Base-by-base conservation (phyloP, 2,329 filamentous ascomycete species). In the Tolypocladium inflatum region DNA sequence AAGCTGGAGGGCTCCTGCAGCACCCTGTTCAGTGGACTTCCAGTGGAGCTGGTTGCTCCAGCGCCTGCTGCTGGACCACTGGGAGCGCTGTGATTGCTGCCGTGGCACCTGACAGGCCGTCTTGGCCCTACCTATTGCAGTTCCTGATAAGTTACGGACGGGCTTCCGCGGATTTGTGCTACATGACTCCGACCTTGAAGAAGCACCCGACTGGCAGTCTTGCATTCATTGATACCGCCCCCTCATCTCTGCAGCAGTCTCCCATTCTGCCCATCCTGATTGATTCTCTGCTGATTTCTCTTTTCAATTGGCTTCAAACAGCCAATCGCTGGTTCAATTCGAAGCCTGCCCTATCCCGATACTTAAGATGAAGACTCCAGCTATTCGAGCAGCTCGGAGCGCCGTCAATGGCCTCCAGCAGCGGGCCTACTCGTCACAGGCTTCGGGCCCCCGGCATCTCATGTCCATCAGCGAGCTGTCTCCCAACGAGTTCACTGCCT, bases 401-500 rank as follows among this genome's bases (percentile, higher is more conserved):
- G 71, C 68, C 62, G 58, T 66, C 62, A 68, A 67, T 56, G 68
- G 72, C 63, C 59, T 75, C 30, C 75, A 78, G 58, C 68, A 70
- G 59, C 73, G 80, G 61, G 68, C 73, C 35, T 79, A 79, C 60
- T 79, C 58, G 8, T 55, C 79, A 43, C 65, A 73, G 57, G 59
- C 70, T 8, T 56, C 72, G 2, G 63, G 66, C 38, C 89, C 91
- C 54, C 88, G 94, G 63, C 93, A 97, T 79, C 80, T 99, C 56
- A 87, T 97, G 74, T 95, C 91, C 57, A 96, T 97, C 67, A 86
- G 86, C 56, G 92, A 99, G 70, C 82, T 99, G 59, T 86, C 86
- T 1, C 81, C 90, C 8, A 76, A 80, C 52, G 94, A 99, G 74
- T 85, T 99, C 67, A 84, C 86, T 39, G 85, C 84, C 30, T 82